Base-by-base conservation (phyloP, 164 flowering plant species). In the Sextonia rubra region DNA sequence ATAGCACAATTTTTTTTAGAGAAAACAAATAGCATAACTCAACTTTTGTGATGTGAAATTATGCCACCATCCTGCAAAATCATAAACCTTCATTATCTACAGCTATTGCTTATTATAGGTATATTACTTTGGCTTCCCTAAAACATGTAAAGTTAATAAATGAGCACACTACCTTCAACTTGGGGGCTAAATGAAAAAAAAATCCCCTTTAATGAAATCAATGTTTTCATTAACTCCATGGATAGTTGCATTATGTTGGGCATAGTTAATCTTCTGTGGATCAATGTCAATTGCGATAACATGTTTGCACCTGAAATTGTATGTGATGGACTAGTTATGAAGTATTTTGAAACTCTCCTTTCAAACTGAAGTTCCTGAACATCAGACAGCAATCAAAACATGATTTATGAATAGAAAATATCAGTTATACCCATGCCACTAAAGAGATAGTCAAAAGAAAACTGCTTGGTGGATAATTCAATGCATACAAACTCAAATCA, bases 271-370 rank as follows among this genome's bases (percentile, higher is more conserved):
- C 86, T 86, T 95, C 78, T 75, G 83, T 29, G 91, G 92, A 82
- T 93, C 97, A 72, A 95, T 88, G 82, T 95, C 99, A 80, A 95
- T 82, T 65, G 97, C 98, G 77, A 86, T 82, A n/a, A 93, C 97
- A 81, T 87, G 88, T 60, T 76, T 79, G 74, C 85, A 70, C 87
- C 97, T 94, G 86, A 72, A 81, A 75, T 69, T 64, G 29, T 48
- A 73, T 15, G 58, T 32, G 23, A 37, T 32, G 17, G 22, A 60
- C 22, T 69, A 60, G 12, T 56, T 18, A 64, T 14, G 14, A 44
- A 6, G n/a, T n/a, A 27, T 27, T 64, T 15, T 23, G 12, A 48
- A 30, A 27, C 22, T 29, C 17, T 1, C 37, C 12, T 32, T 26
- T 64, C 18, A 60, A 25, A 58, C 1, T 29, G 58, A 6, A 61